These are phyloP conservation scores for Suillus fuscotomentosus DNA, from an alignment of 768 basidiomycete species.

Conservation along the genomic window DNA sequence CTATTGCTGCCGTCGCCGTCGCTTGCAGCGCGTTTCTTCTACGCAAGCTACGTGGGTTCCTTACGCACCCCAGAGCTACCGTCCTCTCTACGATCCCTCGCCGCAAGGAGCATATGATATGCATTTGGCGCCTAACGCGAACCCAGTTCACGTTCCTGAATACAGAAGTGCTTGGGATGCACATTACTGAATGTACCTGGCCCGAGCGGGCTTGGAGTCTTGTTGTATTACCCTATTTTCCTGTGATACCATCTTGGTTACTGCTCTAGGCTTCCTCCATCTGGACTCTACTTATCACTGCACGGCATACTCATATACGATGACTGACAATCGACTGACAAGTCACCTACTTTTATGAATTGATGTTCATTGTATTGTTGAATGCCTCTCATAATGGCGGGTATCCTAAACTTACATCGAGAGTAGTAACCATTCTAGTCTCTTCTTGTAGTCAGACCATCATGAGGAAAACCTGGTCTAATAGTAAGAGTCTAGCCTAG, in stretches of 20 bases:
- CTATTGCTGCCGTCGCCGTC: constrained; percentile 14
- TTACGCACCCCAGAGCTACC: constrained; percentile 16
- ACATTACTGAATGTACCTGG: constrained; percentile 8
- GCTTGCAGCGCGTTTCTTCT: constrained; percentile 7
- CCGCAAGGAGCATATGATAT: constrained; percentile 29
- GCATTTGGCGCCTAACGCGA: constrained; percentile 16
- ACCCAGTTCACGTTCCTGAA: constrained; percentile 13
- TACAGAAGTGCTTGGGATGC: constrained; percentile 27
- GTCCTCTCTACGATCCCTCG: constrained; percentile 23
- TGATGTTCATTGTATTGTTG: background rate
- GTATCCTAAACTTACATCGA: background rate
- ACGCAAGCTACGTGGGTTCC: constrained; percentile 9
- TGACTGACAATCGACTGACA: background rate
- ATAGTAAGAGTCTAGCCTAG: too few relatives aligned
- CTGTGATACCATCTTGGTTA: background rate
- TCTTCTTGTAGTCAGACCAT: background rate
- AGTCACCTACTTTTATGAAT: background rate
- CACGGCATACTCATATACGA: background rate
- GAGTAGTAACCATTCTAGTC: background rate
- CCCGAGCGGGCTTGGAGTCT: background rate
- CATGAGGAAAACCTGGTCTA: too few relatives aligned
- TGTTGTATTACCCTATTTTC: background rate
- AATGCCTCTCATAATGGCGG: background rate
- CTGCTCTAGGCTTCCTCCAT: background rate
- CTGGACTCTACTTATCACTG: background rate